Percentiles rank a stretch among this genome's conserved stretches.
phyloP scores from a whole-genome alignment of 2,329 filamentous ascomycete genomes.

The Pseudopyricularia cyperi region DNA sequence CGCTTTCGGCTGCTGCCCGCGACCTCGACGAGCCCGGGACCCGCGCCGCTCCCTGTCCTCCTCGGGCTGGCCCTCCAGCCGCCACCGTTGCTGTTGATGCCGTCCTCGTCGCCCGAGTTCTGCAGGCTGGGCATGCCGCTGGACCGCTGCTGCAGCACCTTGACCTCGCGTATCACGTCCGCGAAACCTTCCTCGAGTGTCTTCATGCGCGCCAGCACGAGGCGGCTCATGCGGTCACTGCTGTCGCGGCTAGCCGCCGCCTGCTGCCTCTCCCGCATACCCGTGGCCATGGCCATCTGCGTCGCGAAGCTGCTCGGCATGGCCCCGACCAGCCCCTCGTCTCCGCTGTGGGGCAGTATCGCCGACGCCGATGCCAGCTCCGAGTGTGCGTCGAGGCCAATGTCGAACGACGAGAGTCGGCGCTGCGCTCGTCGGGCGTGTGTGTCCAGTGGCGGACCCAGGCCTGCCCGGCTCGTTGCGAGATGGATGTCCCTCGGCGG shows the following conservation, averaged over 20 bases:
- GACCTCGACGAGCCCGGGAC: constrained; percentile 17
- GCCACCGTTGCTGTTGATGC: constrained; percentile 16
- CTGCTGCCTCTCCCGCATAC: constrained; percentile 28
- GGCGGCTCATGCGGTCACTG: constrained; percentile 60
- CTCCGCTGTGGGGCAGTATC: constrained; percentile 17
- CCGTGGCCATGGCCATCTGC: constrained; percentile 62
- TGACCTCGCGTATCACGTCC: constrained; percentile 73
- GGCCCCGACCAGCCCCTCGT: constrained; percentile 40
- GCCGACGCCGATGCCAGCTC: constrained; percentile 41
- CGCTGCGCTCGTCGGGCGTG: constrained; percentile 24
- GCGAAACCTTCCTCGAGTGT: constrained; percentile 83
- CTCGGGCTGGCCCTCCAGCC: constrained; percentile 4
- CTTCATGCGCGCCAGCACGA: constrained; percentile 85
- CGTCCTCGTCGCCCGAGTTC: constrained; percentile 33
- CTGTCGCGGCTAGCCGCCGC: constrained; percentile 18
- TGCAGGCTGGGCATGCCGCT: constrained; percentile 30
- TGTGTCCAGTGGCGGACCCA: constrained; percentile 25
- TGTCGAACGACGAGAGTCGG: constrained; percentile 51
- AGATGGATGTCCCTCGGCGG: constrained; percentile 29
- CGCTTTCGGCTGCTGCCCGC: constrained; percentile 15
- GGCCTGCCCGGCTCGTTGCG: not conserved
- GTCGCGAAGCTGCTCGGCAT: constrained; percentile 69
- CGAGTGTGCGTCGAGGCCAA: constrained; percentile 47
- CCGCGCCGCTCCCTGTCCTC: constrained; percentile 4
- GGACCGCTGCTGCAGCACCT: constrained; percentile 38